Base-by-base conservation (phyloP, 306 rosid species). In the Vicia villosa region DNA sequence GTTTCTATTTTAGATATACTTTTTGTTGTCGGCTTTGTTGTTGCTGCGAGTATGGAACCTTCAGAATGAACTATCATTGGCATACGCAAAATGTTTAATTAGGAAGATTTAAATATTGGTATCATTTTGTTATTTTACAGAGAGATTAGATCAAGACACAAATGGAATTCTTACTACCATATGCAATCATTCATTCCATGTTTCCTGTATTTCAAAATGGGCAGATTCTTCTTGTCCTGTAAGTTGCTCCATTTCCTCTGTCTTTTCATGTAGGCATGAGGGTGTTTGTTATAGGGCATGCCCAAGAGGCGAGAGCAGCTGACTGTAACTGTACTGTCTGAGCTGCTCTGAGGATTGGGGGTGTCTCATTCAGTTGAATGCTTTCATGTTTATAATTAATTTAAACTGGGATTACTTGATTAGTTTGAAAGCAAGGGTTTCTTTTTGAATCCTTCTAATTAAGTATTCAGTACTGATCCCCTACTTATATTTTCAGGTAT, bases 171-270 rank as follows among this genome's bases (percentile, higher is more conserved):
- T 94, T 52, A 94, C 97, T 8, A 94, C 97, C 42, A 94, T 94
- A 57, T 94, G 98, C 87, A 94, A 94, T 70, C 98, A 94, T 82
- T 94, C 98, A 75, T 94, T 94, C 73, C 98, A 94, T 56, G 85
- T 92, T 71, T 94, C 98, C 2, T 90, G 98, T 63, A 94, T 94
- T 78, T 94, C 98, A 59, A 94, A 88, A 78, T 90, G 96, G 96
- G 86, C 91, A 0, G 97, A 94, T 84, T 88, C 96, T 63, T 94
- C 98, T 76, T 94, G 98, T 79, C 98, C 98, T 47, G 98, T 94
- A 84, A 80, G 91, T 88, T 20, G 38, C 67, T 68, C 28, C 11
- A 17, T 2, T 5, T 26, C 43, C 57, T 30, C 43, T 24, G 68
- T 68, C 42, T 43, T 32, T 68, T 8, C 50, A 62, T 62, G 32